A percentile compares a stretch with the other conserved stretches of the same genome.
Conservation (phyloP, 768 basidiomycete genomes). For the Tricholoma matsutake region DNA sequence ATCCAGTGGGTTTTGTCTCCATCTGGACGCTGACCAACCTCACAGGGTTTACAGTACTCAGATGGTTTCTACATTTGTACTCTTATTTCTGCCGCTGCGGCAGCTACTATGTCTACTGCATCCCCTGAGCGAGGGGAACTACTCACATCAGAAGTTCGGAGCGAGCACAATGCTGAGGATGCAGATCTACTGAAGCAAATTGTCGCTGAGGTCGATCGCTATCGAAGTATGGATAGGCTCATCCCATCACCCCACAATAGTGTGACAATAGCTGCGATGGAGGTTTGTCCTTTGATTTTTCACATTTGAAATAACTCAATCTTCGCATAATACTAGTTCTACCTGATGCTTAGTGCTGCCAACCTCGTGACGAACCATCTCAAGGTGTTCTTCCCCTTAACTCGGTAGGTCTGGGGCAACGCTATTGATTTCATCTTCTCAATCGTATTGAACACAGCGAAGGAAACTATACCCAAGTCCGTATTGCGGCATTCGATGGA, state of each 20-base stretch:
- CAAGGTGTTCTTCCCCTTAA: slow-evolving; percentile 80
- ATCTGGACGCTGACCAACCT: not conserved
- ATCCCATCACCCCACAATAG: slow-evolving; percentile 95
- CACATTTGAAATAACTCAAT: not conserved
- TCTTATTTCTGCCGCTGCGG: slow-evolving; percentile 78
- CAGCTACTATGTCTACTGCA: slow-evolving; percentile 70
- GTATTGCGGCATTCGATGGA: slow-evolving; percentile 92
- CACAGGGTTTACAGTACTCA: slow-evolving; percentile 56
- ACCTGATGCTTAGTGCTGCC: slow-evolving; percentile 72
- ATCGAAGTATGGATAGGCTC: slow-evolving; percentile 91
- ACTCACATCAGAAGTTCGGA: slow-evolving; percentile 61
- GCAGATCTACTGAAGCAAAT: slow-evolving; percentile 69
- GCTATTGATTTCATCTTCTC: not conserved
- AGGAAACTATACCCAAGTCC: slow-evolving; percentile 90
- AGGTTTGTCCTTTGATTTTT: slow-evolving; percentile 51
- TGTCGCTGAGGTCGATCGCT: slow-evolving; percentile 81
- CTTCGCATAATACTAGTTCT: slow-evolving; percentile 50
- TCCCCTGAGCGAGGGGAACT: slow-evolving; percentile 82
- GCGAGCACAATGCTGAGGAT: slow-evolving; percentile 68
- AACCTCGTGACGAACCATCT: slow-evolving; percentile 76
- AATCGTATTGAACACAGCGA: slow-evolving; percentile 53
- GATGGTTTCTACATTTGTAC: slow-evolving; percentile 90
- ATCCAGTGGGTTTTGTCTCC: slow-evolving; percentile 56
- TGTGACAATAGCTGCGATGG: slow-evolving; percentile 85
- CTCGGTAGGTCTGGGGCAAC: slow-evolving; percentile 53